Percentiles rank a stretch among this genome's conserved stretches.
Evolutionary conservation across 140 eudicot genomes (phyloP).

Genomic region (Ambrosia hybrid): DNA sequence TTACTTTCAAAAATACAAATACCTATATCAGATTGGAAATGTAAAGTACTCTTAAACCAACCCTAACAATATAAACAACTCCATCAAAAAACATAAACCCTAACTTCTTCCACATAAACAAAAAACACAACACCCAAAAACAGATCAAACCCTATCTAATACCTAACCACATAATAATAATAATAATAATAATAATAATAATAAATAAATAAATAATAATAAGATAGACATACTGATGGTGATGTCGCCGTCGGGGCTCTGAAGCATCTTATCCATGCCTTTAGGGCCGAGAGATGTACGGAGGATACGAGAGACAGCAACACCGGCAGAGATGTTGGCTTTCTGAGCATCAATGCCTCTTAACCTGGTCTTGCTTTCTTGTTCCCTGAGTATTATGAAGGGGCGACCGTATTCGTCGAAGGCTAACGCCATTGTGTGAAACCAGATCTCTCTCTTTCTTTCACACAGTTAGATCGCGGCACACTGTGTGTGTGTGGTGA

Average conservation of each 20-base stretch:
- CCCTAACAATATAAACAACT: neutral
- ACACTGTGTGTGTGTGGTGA: slow-evolving; percentile 17
- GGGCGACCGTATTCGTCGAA: slow-evolving; percentile 94
- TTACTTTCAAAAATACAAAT: neutral
- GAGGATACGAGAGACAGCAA: slow-evolving; percentile 92
- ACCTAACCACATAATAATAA: neutral
- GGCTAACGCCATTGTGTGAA: slow-evolving; percentile 69
- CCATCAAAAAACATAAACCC: neutral
- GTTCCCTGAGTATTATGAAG: slow-evolving; percentile 78
- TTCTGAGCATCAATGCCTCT: slow-evolving; percentile 96
- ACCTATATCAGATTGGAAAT: too few species aligned
- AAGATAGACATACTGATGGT: slow-evolving; percentile 61
- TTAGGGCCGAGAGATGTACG: slow-evolving; percentile 98
- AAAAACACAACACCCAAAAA: neutral
- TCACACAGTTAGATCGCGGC: slow-evolving; percentile 15
- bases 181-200: neutral
- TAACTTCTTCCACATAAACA: neutral
- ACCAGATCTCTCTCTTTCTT: too few species aligned
- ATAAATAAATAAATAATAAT: neutral
- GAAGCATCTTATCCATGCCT: slow-evolving; percentile 99
- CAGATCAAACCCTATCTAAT: slow-evolving; percentile 16
- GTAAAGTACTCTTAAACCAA: neutral
- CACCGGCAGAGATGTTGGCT: slow-evolving; percentile 91
- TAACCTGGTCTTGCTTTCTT: slow-evolving; percentile 74
- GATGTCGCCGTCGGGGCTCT: slow-evolving; percentile 94